Evolutionary conservation across 208 protist genomes (phyloP).

Genomic region (Crithidia sp.): DNA sequence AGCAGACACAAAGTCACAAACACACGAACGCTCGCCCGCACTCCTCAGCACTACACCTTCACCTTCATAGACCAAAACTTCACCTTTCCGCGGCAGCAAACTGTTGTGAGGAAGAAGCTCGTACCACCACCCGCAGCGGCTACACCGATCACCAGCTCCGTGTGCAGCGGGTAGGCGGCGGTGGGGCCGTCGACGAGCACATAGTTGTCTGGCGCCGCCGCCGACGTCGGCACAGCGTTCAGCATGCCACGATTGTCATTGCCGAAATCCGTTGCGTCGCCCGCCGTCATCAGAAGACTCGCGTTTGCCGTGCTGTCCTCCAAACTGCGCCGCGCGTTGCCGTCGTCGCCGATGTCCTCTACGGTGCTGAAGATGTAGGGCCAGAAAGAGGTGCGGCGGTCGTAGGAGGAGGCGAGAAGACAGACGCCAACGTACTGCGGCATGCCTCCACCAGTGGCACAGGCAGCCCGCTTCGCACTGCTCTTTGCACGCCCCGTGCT

Average conservation of each 20-base stretch:
- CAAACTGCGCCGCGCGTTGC: neutral
- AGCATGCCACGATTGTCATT: neutral
- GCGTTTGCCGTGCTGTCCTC: conserved; percentile 2
- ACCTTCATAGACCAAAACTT: conserved; percentile 75
- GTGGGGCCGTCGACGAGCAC: conserved; percentile 50
- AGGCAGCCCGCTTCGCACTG: conserved; percentile 5
- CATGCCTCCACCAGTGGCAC: conserved; percentile 38
- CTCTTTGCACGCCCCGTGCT: neutral
- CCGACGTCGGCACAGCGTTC: neutral
- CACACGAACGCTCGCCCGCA: neutral
- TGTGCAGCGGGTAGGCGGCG: conserved; percentile 53
- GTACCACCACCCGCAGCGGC: conserved; percentile 59
- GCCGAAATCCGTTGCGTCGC: neutral
- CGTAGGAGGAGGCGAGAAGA: conserved; percentile 75
- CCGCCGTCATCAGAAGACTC: neutral
- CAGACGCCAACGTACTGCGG: conserved; percentile 50
- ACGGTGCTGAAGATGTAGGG: conserved; percentile 41
- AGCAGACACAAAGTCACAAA: neutral
- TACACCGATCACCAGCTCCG: conserved; percentile 50
- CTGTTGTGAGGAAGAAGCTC: conserved; percentile 73
- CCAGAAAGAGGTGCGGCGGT: conserved; percentile 81
- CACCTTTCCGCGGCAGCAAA: conserved; percentile 76
- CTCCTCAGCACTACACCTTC: neutral
- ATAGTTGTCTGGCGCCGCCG: conserved; percentile 23
- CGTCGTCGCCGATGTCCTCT: conserved; percentile 9